These are phyloP conservation scores for Syzygium aqueum DNA, from an alignment of 345 rosid genomes.

Conservation along the genomic window DNA sequence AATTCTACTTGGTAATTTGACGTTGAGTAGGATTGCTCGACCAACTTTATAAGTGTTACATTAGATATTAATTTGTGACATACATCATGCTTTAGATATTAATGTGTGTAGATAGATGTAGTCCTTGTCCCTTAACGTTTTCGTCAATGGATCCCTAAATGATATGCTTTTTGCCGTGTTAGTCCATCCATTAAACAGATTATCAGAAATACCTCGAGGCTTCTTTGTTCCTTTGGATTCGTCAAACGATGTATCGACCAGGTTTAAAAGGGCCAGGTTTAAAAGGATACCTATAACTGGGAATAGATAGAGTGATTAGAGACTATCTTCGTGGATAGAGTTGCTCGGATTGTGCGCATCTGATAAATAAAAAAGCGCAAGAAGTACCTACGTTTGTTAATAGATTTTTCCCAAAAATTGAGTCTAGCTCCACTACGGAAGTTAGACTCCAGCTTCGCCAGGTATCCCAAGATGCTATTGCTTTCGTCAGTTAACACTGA, in stretches of 20 bases:
- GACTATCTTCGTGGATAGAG: not conserved
- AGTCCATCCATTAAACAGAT: not conserved
- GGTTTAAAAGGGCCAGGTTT: not conserved
- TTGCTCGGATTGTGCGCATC: not conserved
- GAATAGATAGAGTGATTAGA: not conserved
- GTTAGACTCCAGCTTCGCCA: not conserved
- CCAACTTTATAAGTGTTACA: not conserved
- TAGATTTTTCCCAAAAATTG: not conserved
- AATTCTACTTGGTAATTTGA: not conserved
- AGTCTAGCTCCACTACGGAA: not conserved
- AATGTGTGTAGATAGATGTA: not conserved
- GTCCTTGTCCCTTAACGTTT: not conserved
- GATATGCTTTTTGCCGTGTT: not conserved
- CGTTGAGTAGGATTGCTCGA: not conserved
- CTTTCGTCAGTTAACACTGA: fast-evolving
- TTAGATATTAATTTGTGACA: not conserved
- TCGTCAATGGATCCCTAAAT: not conserved
- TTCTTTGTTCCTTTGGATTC: fast-evolving
- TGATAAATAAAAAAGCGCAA: fast-evolving
- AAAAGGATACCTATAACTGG: not conserved
- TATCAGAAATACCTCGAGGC: not conserved
- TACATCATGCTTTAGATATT: not conserved
- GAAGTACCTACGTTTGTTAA: not conserved
- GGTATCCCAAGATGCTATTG: fast-evolving
- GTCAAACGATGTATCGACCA: not conserved